Evolutionary conservation across 306 rosid species (phyloP).

Genomic region (Citrullus colocynthis): DNA sequence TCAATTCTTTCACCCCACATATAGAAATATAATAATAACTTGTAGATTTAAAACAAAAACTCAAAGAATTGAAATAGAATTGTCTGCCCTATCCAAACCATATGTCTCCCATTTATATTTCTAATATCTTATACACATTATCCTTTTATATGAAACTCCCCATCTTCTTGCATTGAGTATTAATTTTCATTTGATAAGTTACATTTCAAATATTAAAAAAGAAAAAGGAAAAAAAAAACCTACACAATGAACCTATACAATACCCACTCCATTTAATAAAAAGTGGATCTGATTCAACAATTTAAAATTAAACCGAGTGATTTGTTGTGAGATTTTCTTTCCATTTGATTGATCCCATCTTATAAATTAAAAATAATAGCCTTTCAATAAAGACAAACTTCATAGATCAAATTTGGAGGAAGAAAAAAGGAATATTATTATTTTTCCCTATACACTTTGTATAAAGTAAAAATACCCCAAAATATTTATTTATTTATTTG

Average conservation of each 20-base stretch:
- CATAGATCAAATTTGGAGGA: background rate
- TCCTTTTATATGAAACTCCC: background rate
- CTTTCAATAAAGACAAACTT: background rate
- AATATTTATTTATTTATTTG: background rate
- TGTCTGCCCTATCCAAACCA: background rate
- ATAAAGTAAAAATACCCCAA: background rate
- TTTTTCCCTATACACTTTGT: background rate
- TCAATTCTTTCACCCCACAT: too few species aligned
- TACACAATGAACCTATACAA: background rate
- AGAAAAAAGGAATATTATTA: background rate
- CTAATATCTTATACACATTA: background rate
- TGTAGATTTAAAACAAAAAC: background rate
- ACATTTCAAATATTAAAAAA: background rate
- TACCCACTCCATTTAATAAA: background rate
- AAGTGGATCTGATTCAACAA: background rate
- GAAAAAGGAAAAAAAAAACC: too few species aligned
- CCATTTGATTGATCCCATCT: background rate
- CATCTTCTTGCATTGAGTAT: background rate
- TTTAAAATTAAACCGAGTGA: background rate
- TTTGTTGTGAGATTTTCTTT: background rate
- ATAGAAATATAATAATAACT: too few species aligned
- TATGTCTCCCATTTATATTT: background rate
- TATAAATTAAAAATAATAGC: background rate
- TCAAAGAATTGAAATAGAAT: background rate
- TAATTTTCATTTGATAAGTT: background rate